Conservation (phyloP, 139 green algal species). For the Marvania coccoides region DNA sequence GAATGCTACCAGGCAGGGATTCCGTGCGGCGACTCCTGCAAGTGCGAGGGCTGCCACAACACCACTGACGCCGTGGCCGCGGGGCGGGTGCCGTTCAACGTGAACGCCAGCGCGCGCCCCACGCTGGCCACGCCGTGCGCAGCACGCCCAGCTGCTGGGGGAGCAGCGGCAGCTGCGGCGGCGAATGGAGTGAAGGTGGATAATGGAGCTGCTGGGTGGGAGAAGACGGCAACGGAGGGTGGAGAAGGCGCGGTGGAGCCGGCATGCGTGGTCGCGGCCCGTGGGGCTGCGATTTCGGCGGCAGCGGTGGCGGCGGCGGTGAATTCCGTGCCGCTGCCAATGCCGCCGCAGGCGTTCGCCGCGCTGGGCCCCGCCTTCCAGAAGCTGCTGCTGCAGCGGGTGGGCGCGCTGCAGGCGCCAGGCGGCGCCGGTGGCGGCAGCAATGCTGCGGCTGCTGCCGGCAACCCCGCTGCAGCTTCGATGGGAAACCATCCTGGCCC, state of each 20-base stretch:
- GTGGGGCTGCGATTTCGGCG: not conserved
- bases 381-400: not conserved
- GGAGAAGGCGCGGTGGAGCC: not conserved
- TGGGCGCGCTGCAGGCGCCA: too few relatives aligned
- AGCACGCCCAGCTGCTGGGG: not conserved
- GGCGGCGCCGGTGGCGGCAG: not conserved
- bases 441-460: not conserved
- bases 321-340: too few relatives aligned
- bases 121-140: not conserved
- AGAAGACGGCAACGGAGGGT: not conserved
- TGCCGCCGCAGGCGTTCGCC: not conserved
- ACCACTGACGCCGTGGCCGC: slow-evolving; percentile 50
- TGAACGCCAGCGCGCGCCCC: not conserved
- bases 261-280: not conserved
- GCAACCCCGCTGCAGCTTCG: not conserved
- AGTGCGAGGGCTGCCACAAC: slow-evolving; percentile 86
- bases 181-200: not conserved
- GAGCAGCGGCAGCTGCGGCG: not conserved
- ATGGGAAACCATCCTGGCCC: not conserved
- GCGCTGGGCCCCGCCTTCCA: not conserved
- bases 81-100: too few relatives aligned
- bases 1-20: slow-evolving; percentile 89
- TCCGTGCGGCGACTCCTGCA: slow-evolving; percentile 49
- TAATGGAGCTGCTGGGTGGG: not conserved
- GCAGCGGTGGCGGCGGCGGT: not conserved